Percentiles rank a stretch among this genome's conserved stretches.
These are phyloP conservation scores for Boletellus ananiceps DNA, from an alignment of 768 basidiomycete genomes.

Conservation along the genomic window DNA sequence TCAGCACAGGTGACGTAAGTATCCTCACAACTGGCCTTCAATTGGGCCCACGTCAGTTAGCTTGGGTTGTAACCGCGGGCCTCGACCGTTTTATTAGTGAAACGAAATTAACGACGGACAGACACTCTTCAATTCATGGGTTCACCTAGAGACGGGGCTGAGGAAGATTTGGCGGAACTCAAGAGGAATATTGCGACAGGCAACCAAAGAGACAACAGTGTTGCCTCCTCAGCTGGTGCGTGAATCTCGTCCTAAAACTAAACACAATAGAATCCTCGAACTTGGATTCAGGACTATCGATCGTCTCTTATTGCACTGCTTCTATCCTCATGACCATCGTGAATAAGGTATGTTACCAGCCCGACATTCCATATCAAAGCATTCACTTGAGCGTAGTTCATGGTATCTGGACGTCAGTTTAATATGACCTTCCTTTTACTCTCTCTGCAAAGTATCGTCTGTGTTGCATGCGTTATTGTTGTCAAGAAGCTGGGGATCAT, in stretches of 20 bases:
- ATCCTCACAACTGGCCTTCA: too few relatives aligned
- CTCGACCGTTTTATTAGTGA: neutral
- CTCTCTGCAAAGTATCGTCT: conserved; percentile 87
- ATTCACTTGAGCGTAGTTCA: conserved; percentile 53
- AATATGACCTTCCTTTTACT: conserved; percentile 97
- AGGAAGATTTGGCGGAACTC: conserved; percentile 45
- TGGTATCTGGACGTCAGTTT: conserved; percentile 89
- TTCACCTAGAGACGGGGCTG: conserved; percentile 11
- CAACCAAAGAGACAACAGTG: conserved; percentile 20
- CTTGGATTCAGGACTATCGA: conserved; percentile 62
- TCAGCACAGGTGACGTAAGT: neutral
- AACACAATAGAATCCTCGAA: neutral
- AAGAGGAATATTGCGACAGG: conserved; percentile 49
- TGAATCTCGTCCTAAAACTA: neutral
- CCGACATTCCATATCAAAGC: neutral
- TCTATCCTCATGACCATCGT: conserved; percentile 96
- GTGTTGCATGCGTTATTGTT: conserved; percentile 65
- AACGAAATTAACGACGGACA: too few relatives aligned
- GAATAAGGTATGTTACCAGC: conserved; percentile 67
- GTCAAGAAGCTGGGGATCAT: conserved; percentile 78
- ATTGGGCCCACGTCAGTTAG: too few relatives aligned
- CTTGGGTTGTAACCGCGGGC: neutral
- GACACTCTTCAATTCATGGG: conserved; percentile 10
- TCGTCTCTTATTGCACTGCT: conserved; percentile 85
- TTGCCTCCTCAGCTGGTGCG: conserved; percentile 25